Conservation (phyloP, 192 early-diverging fungal species). For the Geranomyces variabilis region DNA sequence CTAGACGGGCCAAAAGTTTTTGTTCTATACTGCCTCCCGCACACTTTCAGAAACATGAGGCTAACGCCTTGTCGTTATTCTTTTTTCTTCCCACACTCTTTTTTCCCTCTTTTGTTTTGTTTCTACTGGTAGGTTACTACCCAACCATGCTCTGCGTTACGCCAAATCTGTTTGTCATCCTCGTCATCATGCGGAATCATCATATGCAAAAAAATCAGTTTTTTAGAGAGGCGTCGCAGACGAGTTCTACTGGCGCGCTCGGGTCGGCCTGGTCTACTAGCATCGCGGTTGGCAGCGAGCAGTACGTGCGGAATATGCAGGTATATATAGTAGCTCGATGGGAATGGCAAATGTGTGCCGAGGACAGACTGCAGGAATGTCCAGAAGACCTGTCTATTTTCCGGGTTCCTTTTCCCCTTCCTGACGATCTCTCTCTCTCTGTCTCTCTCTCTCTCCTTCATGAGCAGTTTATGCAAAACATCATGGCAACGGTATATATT, state of each 20-base stretch:
- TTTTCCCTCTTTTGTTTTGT: too few relatives aligned
- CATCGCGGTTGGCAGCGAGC: slow-evolving; percentile 37
- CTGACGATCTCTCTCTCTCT: background rate
- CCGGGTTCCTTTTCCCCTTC: background rate
- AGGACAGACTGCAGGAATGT: too few relatives aligned
- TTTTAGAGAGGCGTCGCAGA: background rate
- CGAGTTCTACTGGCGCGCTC: background rate
- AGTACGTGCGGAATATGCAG: slow-evolving; percentile 65
- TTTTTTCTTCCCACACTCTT: too few relatives aligned
- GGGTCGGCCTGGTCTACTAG: slow-evolving; percentile 20
- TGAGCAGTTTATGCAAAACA: slow-evolving; percentile 67
- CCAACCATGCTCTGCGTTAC: slow-evolving; percentile 53
- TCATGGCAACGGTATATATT: slow-evolving; percentile 56
- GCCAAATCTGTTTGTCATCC: slow-evolving; percentile 54
- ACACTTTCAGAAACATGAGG: too few relatives aligned
- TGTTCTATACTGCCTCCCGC: too few relatives aligned
- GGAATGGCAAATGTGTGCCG: too few relatives aligned
- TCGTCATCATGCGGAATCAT: slow-evolving; percentile 54
- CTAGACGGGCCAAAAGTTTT: background rate
- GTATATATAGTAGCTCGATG: too few relatives aligned
- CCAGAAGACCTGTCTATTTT: too few relatives aligned
- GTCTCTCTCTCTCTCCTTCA: background rate
- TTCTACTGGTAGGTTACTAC: slow-evolving; percentile 64
- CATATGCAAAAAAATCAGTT: slow-evolving; percentile 25
- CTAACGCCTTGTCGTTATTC: too few relatives aligned